phyloP scores from a whole-genome alignment of 2,329 filamentous ascomycete species.

The Dactylellina leptospora region DNA sequence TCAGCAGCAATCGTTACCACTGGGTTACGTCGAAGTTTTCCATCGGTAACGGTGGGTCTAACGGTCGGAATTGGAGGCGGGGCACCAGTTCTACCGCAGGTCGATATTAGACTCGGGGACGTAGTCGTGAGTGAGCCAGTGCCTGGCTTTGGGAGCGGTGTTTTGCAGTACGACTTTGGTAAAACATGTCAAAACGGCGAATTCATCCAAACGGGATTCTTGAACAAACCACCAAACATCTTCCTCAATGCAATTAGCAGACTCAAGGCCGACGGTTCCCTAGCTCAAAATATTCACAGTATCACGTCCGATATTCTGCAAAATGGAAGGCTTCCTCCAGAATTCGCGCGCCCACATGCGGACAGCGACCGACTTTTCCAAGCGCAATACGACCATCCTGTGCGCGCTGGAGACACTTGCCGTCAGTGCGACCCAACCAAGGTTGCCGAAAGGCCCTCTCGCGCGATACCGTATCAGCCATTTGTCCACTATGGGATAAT shows the following conservation, averaged over 20 bases:
- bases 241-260: conserved; percentile 1
- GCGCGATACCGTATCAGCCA: not conserved
- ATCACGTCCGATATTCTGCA: not conserved
- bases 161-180: conserved; percentile 23
- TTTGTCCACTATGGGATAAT: conserved; percentile 16
- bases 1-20: conserved; percentile 58
- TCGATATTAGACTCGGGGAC: conserved; percentile 12
- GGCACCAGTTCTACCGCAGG: not conserved
- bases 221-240: conserved; percentile 6
- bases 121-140: conserved; percentile 26
- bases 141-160: not conserved
- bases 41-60: conserved; percentile 60
- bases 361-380: not conserved
- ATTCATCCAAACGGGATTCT: conserved; percentile 4
- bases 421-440: not conserved
- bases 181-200: conserved; percentile 11
- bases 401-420: not conserved
- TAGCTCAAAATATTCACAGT: not conserved
- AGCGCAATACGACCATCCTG: conserved; percentile 5
- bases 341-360: not conserved
- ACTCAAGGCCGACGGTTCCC: not conserved
- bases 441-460: not conserved
- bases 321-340: too few species aligned
- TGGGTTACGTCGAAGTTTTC: conserved; percentile 54
- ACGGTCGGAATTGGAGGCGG: conserved; percentile 62